Base-by-base conservation (phyloP, 352 stramenopile genomes). In the Pythium plurisporium region DNA sequence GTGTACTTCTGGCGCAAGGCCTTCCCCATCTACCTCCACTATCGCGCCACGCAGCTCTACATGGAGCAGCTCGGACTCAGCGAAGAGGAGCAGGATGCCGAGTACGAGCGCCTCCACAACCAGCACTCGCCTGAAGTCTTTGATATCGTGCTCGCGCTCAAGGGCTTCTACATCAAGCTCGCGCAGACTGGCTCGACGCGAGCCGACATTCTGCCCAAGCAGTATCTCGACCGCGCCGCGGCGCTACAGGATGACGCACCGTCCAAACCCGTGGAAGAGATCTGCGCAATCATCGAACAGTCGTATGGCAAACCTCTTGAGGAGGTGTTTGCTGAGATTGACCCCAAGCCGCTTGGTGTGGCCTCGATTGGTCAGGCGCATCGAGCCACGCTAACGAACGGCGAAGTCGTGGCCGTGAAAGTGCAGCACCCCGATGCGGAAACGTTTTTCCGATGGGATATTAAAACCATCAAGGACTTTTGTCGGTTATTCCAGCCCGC, bases 401-500 rank as follows among this genome's bases (percentile, higher is more conserved):
- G 86, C 19, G 63, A 84, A 30, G 79, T 89, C 58, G 86, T 95
- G 29, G 87, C 86, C 0, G 79, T 96, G 17, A 96, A 97, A 64
- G 86, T 99, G 34, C 92, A 98, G 70, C 96, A 97, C 68, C 94
- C 94, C 2, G 80, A 97, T 37, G 94, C 96, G 2, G 94, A 99
- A 62, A 77, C 80, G 25, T 86, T 98, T 50, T 98, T 99, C 62
- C 79, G 94, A 22, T 96, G 91, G 61, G 95, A 99, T 66, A 97
- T 99, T 51, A 90, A 94, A 61, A 99, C 94, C 7, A 97, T 99
- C 51, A 96, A 97, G 72, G 81, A 94, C 44, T 99, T 99, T 68
- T 97, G 89, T 57, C 70, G 89, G 36, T 67, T 98, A n/a, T 97
- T 97, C 36, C 93, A 98, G 60, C 96, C 96, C 2, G 93, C 90